Conservation (phyloP, 2,329 filamentous ascomycete genomes). For the Aspergillus bombycis region DNA sequence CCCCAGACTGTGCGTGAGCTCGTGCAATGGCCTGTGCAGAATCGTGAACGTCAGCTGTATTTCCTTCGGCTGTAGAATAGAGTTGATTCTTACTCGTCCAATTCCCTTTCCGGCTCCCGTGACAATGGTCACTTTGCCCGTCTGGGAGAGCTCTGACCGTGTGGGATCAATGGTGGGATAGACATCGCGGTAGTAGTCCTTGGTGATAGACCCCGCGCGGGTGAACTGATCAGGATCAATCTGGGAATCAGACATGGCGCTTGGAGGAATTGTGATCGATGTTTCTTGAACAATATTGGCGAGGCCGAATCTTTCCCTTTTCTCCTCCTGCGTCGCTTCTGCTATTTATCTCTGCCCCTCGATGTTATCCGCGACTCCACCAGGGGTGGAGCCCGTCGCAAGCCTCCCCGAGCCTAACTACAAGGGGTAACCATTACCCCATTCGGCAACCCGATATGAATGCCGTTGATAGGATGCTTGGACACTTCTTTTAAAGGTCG, state of each 20-base stretch:
- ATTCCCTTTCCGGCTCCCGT: neutral
- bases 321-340: neutral
- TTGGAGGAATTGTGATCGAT: neutral
- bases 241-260: neutral
- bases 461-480: neutral
- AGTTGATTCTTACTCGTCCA: neutral
- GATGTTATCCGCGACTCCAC: neutral
- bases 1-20: neutral
- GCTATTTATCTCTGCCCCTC: neutral
- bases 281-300: neutral
- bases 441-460: neutral
- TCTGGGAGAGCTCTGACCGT: neutral
- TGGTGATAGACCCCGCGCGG: neutral
- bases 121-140: neutral
- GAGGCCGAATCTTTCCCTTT: neutral
- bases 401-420: neutral
- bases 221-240: neutral
- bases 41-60: neutral
- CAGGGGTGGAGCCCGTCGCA: neutral
- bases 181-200: neutral
- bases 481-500: neutral
- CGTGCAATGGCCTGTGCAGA: neutral
- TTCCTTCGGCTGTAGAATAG: neutral
- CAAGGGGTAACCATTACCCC: neutral
- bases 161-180: slow-evolving; percentile 2